Percentiles rank a stretch among this genome's conserved stretches.
Conservation (phyloP, 2,329 filamentous ascomycete genomes). For the Didymella segeticola region DNA sequence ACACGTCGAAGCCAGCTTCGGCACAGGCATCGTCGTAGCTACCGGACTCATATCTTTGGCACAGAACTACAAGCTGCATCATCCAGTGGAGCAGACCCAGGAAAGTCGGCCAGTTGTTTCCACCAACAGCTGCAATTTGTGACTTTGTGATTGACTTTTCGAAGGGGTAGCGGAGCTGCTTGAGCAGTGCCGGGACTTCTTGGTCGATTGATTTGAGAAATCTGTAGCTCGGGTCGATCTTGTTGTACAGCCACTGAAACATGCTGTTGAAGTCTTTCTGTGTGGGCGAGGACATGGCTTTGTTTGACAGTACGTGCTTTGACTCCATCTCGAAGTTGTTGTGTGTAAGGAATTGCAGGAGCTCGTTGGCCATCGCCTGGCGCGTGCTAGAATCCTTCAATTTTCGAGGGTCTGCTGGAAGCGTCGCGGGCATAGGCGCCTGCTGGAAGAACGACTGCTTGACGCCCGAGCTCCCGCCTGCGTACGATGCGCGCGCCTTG, state of each 20-base stretch:
- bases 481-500: slow-evolving; percentile 65
- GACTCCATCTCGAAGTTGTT: slow-evolving; percentile 98
- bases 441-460: slow-evolving; percentile 97
- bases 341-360: slow-evolving; percentile 88
- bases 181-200: slow-evolving; percentile 89
- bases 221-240: slow-evolving; percentile 90
- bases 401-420: slow-evolving; percentile 85
- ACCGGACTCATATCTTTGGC: slow-evolving; percentile 79
- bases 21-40: slow-evolving; percentile 89
- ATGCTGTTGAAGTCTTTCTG: slow-evolving; percentile 98
- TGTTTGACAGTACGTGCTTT: slow-evolving; percentile 90
- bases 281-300: slow-evolving; percentile 90
- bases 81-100: slow-evolving; percentile 96
- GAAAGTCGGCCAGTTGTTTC: slow-evolving; percentile 96
- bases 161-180: slow-evolving; percentile 93
- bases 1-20: slow-evolving; percentile 86
- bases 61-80: slow-evolving; percentile 96
- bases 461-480: slow-evolving; percentile 66
- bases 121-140: slow-evolving; percentile 91
- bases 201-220: slow-evolving; percentile 96
- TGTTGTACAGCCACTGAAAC: slow-evolving; percentile 97
- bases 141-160: slow-evolving; percentile 96
- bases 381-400: slow-evolving; percentile 83
- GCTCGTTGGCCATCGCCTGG: slow-evolving; percentile 81
- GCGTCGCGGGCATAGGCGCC: slow-evolving; percentile 78